These are phyloP conservation scores for Lactarius trivialis DNA, from an alignment of 768 basidiomycete genomes.

Conservation along the genomic window DNA sequence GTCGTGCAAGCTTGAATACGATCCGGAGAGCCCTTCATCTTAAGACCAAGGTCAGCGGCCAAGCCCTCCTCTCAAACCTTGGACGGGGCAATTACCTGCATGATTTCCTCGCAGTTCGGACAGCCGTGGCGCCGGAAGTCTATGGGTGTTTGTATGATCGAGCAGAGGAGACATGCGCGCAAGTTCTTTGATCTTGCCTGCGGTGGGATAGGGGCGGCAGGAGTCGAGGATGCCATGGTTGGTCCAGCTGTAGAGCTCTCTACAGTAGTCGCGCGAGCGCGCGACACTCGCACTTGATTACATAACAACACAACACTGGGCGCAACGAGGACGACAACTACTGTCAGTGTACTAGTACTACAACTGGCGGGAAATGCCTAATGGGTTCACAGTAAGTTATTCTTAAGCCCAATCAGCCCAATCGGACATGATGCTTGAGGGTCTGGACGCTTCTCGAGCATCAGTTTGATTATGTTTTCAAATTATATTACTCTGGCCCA, in stretches of 20 bases:
- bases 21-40: conserved; percentile 89
- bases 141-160: conserved; percentile 72
- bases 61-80: neutral
- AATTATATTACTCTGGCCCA: neutral
- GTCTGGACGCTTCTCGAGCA: neutral
- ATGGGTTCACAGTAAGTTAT: neutral
- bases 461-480: neutral
- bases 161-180: conserved; percentile 91
- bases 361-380: neutral
- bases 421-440: neutral
- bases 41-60: neutral
- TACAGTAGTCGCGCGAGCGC: neutral
- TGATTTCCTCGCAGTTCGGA: conserved; percentile 94
- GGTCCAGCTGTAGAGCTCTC: neutral
- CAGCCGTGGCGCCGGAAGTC: conserved; percentile 87
- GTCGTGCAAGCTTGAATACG: conserved; percentile 84
- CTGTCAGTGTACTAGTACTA: neutral
- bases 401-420: neutral
- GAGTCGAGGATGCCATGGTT: conserved; percentile 8
- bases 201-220: conserved; percentile 41
- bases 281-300: neutral
- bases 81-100: conserved; percentile 56
- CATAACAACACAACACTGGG: neutral
- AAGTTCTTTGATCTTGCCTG: conserved; percentile 66
- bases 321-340: too few species aligned